phyloP scores from a whole-genome alignment of 495 filamentous ascomycete species.

The Clavariopsis aquatica region DNA sequence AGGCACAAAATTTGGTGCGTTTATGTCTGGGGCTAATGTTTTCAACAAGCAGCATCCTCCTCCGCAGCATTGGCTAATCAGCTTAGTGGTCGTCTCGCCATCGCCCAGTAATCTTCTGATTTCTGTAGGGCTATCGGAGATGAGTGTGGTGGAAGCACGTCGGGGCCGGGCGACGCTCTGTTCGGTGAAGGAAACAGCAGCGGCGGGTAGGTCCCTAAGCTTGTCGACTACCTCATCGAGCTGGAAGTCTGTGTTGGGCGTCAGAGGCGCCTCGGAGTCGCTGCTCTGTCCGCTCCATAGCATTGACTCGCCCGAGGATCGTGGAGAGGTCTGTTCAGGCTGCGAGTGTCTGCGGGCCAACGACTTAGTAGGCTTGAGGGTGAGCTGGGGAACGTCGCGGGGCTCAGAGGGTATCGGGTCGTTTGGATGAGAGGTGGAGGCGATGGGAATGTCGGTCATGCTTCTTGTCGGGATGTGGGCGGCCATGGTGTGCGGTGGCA shows the following conservation, averaged over 20 bases:
- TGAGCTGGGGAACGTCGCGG: conserved; percentile 38
- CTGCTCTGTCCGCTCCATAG: conserved; percentile 47
- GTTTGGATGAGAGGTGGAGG: conserved; percentile 50
- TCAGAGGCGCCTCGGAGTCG: conserved; percentile 54
- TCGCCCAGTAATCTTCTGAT: conserved; percentile 66
- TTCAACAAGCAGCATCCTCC: conserved; percentile 85
- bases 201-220: conserved; percentile 41
- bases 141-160: conserved; percentile 77
- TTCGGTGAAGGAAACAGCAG: conserved; percentile 41
- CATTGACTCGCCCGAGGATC: conserved; percentile 49
- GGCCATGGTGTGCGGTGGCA: conserved; percentile 11
- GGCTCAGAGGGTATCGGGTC: conserved; percentile 62
- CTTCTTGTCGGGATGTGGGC: conserved; percentile 1
- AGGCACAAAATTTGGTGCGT: conserved; percentile 58
- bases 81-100: conserved; percentile 57
- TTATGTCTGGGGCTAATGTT: conserved; percentile 55
- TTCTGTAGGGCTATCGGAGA: conserved; percentile 73
- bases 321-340: conserved; percentile 40
- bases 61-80: conserved; percentile 73
- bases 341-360: not conserved
- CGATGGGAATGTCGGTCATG: conserved; percentile 30
- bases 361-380: conserved; percentile 33
- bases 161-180: conserved; percentile 50
- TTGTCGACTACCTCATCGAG: conserved; percentile 52
- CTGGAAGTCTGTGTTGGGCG: conserved; percentile 55